phyloP scores from a whole-genome alignment of 495 filamentous ascomycete species.

The Corynascus novoguineensis region DNA sequence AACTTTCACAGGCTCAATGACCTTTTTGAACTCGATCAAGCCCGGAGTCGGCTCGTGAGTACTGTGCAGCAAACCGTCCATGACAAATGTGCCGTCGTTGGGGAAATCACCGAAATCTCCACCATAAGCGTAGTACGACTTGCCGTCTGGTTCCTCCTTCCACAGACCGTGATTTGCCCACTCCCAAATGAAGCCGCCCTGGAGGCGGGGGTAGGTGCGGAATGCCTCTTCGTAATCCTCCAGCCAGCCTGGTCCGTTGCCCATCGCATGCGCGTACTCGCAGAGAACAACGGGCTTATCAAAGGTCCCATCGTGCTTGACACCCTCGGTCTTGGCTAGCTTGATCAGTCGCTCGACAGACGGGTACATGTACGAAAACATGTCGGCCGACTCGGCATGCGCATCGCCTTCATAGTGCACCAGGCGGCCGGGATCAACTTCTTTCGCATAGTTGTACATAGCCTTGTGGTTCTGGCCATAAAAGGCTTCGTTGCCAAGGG shows the following conservation, averaged over 20 bases:
- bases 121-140: constrained; percentile 58
- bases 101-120: constrained; percentile 64
- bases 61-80: constrained; percentile 58
- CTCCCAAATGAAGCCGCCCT: constrained; percentile 70
- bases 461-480: constrained; percentile 58
- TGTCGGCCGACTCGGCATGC: constrained; percentile 54
- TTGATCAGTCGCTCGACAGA: constrained; percentile 45
- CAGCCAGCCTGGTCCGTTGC: constrained; percentile 62
- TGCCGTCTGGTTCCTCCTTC: constrained; percentile 43
- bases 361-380: constrained; percentile 64
- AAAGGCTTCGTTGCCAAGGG: constrained; percentile 63
- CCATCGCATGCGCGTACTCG: constrained; percentile 68
- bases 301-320: constrained; percentile 35
- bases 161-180: constrained; percentile 67
- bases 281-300: constrained; percentile 58
- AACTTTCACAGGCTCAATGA: constrained; percentile 50
- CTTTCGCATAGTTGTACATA: constrained; percentile 59
- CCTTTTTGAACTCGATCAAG: constrained; percentile 56
- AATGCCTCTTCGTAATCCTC: constrained; percentile 62
- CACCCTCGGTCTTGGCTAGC: constrained; percentile 35
- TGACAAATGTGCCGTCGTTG: constrained; percentile 60
- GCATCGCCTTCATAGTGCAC: constrained; percentile 64
- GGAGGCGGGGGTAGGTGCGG: constrained; percentile 49
- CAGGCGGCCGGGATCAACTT: constrained; percentile 49
- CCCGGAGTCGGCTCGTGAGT: constrained; percentile 56